Percentiles rank a stretch among this genome's conserved stretches.
Evolutionary conservation across 169 alveolate genomes (phyloP).

Genomic region (Ichthyophthirius multifiliis): DNA sequence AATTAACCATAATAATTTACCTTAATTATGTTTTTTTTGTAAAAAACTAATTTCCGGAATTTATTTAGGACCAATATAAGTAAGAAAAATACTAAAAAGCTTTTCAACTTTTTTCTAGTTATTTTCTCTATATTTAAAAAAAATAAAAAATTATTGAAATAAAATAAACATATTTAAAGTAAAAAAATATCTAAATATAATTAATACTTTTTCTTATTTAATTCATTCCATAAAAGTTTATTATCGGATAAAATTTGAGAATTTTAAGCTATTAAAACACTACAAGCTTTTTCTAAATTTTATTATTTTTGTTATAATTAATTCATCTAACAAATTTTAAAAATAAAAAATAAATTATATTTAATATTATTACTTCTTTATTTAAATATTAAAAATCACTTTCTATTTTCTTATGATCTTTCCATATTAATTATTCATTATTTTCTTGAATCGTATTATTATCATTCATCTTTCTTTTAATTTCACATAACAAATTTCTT

Average conservation of each 20-base stretch:
- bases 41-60: neutral
- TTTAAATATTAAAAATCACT: neutral
- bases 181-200: neutral
- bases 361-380: neutral
- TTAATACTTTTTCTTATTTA: neutral
- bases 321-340: neutral
- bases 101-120: neutral
- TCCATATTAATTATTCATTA: neutral
- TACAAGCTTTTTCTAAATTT: neutral
- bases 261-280: slow-evolving; percentile 1
- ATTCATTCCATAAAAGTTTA: neutral
- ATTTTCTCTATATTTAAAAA: neutral
- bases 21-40: neutral
- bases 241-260: neutral
- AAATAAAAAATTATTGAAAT: too few relatives aligned
- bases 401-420: neutral
- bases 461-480: slow-evolving; percentile 2
- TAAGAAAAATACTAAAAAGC: neutral
- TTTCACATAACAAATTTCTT: neutral
- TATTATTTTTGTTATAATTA: neutral
- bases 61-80: neutral
- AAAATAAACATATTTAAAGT: neutral
- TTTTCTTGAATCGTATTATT: neutral
- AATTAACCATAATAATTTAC: neutral
- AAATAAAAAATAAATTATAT: neutral